A percentile compares a stretch with the other conserved stretches of the same genome.
Evolutionary conservation across 2,329 filamentous ascomycete genomes (phyloP).

Genomic region (Byssothecium circinans): DNA sequence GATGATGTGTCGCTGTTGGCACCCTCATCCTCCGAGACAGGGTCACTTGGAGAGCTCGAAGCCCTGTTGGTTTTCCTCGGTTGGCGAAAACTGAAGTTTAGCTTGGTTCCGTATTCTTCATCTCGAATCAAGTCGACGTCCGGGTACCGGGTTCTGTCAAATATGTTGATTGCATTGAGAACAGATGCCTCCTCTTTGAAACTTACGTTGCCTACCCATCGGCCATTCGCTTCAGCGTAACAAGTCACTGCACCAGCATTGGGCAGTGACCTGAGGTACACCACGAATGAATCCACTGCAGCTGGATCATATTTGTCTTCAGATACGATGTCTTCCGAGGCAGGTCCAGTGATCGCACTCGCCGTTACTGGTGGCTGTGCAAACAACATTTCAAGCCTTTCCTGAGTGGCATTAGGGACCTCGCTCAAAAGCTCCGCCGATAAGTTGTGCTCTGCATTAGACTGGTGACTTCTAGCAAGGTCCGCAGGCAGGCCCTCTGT

Average conservation of each 20-base stretch:
- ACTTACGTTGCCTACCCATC: slow-evolving; percentile 23
- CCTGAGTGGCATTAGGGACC: slow-evolving; percentile 27
- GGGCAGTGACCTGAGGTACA: slow-evolving; percentile 21
- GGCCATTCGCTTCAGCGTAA: slow-evolving; percentile 19
- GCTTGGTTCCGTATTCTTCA: slow-evolving; percentile 13
- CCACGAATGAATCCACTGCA: slow-evolving; percentile 17
- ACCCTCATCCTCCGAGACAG: slow-evolving; percentile 1
- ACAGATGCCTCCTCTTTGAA: slow-evolving; percentile 19
- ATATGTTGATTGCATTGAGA: slow-evolving; percentile 15
- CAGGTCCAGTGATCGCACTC: background rate
- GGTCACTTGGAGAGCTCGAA: background rate
- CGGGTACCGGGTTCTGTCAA: slow-evolving; percentile 21
- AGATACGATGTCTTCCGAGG: slow-evolving; percentile 6
- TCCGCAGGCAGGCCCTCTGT: background rate
- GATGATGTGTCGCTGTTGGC: slow-evolving; percentile 12
- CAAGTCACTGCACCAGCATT: slow-evolving; percentile 24
- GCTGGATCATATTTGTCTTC: slow-evolving; percentile 17
- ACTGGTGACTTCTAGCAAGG: background rate
- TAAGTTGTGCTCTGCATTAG: slow-evolving; percentile 5
- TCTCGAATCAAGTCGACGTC: slow-evolving; percentile 14
- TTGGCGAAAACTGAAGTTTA: slow-evolving; percentile 21
- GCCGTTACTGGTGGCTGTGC: slow-evolving; percentile 1
- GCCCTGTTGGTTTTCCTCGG: background rate
- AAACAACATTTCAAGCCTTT: slow-evolving; percentile 22
- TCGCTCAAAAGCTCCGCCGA: slow-evolving; percentile 28